phyloP scores from a whole-genome alignment of 768 basidiomycete genomes.

The Flagelloscypha sp. region DNA sequence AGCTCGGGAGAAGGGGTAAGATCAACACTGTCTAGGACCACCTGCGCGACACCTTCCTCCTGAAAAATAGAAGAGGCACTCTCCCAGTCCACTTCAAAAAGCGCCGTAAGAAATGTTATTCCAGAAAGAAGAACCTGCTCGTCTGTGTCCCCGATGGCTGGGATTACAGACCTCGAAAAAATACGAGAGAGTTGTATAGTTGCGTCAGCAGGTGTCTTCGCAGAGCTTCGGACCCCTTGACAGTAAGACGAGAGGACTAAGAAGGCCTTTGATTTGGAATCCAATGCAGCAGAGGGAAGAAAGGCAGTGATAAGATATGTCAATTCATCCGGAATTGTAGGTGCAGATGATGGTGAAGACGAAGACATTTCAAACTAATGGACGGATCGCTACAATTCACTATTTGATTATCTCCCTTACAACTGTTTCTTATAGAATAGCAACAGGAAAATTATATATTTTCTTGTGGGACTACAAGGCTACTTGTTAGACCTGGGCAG shows the following conservation, averaged over 20 bases:
- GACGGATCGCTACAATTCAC: too few relatives aligned
- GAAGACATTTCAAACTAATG: too few relatives aligned
- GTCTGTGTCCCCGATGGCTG: conserved; percentile 46
- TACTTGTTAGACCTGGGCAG: conserved; percentile 58
- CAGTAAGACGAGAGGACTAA: conserved; percentile 62
- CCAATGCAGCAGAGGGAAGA: conserved; percentile 33
- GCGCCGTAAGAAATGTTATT: conserved; percentile 61
- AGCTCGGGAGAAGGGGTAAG: conserved; percentile 43
- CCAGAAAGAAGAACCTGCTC: conserved; percentile 46
- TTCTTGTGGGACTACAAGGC: too few relatives aligned
- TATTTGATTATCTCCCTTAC: too few relatives aligned
- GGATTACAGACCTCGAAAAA: conserved; percentile 43
- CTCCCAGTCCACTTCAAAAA: conserved; percentile 77
- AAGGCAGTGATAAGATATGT: conserved; percentile 44
- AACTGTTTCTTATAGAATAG: too few relatives aligned
- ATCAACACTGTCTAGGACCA: conserved; percentile 64
- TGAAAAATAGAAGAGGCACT: conserved; percentile 58
- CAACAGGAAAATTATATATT: too few relatives aligned
- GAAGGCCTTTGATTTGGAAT: conserved; percentile 59
- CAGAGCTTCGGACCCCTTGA: conserved; percentile 41
- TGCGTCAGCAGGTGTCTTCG: conserved; percentile 33
- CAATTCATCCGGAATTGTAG: conserved; percentile 49
- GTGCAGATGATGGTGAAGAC: conserved; percentile 21
- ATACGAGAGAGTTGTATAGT: conserved; percentile 41
- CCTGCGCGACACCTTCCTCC: conserved; percentile 54